Base-by-base conservation (phyloP, 306 rosid species). In the Rosa rugosa region DNA sequence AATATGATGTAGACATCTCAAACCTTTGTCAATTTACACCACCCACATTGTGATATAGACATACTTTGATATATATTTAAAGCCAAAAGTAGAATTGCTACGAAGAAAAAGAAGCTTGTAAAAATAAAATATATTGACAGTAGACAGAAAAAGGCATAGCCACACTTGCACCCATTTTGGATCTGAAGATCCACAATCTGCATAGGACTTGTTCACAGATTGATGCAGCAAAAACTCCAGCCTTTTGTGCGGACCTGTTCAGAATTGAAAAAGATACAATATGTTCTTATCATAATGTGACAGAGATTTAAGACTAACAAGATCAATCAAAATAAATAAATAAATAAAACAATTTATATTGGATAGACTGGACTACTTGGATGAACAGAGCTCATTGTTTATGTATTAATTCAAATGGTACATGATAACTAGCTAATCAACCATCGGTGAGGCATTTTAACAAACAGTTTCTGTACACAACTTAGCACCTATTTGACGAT, bases 161-260 rank as follows among this genome's bases (percentile, higher is more conserved):
- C 31, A 83, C 38, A 84, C 97, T 88, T 91, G 91, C 99, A 90
- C 96, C 99, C 99, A 95, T 92, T 90, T 92, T 53, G 99, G 99
- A 59, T 91, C 97, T 27, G 92, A 91, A 77, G 98, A 80, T 72
- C 94, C 98, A 78, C 99, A 95, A 80, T 95, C 99, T 67, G 99
- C 98, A 25, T 98, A 95, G 54, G 42, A 69, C 75, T 53, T 83
- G 81, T 95, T 95, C 34, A 89, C 88, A 17, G 84, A 69, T 78
- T 89, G 89, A 53, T 70, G 75, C 89, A 84, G 72, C 66, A 95
- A 80, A 84, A 72, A 79, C 45, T 86, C 81, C 80, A 95, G 70
- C 84, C 91, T 89, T 83, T 81, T 84, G 16, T 80, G 92, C 38
- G 95, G 85, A 76, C 84, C 99, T 95, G 86, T 38, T 69, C 81